Percentiles rank a stretch among this genome's conserved stretches.
These are phyloP conservation scores for Flaveria sonorensis DNA, from an alignment of 129 eudicot genomes.

Conservation along the genomic window DNA sequence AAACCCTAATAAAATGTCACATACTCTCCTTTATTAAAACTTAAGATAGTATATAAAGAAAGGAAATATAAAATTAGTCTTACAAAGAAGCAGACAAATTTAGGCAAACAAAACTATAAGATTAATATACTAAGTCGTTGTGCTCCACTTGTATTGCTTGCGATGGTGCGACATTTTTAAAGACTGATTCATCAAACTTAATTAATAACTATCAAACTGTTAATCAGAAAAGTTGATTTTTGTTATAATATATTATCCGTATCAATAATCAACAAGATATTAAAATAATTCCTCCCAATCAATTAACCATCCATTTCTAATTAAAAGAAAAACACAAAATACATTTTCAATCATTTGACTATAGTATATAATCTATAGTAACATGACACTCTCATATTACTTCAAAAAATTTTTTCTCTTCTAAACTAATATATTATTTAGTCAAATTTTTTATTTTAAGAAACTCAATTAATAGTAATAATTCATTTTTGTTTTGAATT, in stretches of 20 bases:
- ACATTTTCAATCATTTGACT: too few relatives aligned
- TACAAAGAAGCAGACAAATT: neutral
- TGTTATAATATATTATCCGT: neutral
- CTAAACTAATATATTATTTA: too few relatives aligned
- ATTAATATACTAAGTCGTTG: neutral
- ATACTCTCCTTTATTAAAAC: neutral
- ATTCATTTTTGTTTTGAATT: too few relatives aligned
- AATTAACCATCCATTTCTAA: neutral
- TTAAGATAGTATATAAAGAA: neutral
- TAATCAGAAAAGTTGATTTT: neutral
- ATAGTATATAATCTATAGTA: too few relatives aligned
- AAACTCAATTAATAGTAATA: too few relatives aligned
- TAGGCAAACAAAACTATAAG: neutral
- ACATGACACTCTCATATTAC: too few relatives aligned
- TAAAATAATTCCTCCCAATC: neutral
- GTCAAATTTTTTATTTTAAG: too few relatives aligned
- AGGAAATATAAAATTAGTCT: constrained; percentile 1
- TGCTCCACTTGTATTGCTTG: neutral
- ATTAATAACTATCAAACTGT: neutral
- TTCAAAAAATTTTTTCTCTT: too few relatives aligned
- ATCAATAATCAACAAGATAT: neutral
- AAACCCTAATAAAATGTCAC: too few relatives aligned
- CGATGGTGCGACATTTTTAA: neutral
- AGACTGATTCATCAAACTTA: neutral
- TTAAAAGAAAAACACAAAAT: too few relatives aligned